These are phyloP conservation scores for Boeremia lycopersici DNA, from an alignment of 2,329 filamentous ascomycete species.

Conservation along the genomic window DNA sequence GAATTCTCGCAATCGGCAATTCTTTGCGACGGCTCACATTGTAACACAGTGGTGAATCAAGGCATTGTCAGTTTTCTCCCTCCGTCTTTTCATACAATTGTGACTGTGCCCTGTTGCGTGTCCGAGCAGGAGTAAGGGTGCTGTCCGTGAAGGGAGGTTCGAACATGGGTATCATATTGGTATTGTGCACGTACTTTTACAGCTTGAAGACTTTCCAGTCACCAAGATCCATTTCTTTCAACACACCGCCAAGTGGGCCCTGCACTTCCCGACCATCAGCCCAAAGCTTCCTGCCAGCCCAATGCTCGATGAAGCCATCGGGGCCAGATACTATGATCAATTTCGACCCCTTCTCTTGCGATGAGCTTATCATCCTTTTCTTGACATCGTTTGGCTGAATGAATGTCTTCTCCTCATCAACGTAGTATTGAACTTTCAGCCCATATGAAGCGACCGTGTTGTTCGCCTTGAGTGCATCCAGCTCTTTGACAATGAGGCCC, in stretches of 20 bases:
- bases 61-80: not conserved
- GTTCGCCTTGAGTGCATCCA: constrained; percentile 64
- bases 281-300: constrained; percentile 83
- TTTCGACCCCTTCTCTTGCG: constrained; percentile 56
- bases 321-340: constrained; percentile 88
- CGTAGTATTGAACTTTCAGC: constrained; percentile 70
- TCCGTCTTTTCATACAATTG: not conserved
- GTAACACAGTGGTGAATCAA: not conserved
- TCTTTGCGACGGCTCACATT: not conserved
- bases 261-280: constrained; percentile 73
- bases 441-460: constrained; percentile 21
- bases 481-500: constrained; percentile 64
- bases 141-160: not conserved
- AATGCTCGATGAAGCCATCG: constrained; percentile 82
- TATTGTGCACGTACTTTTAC: constrained; percentile 38
- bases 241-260: constrained; percentile 72
- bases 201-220: constrained; percentile 66
- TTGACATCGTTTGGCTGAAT: constrained; percentile 57
- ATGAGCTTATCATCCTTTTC: constrained; percentile 26
- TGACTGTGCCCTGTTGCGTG: not conserved
- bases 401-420: constrained; percentile 77
- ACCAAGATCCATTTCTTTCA: constrained; percentile 64
- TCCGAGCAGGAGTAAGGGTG: not conserved
- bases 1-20: constrained; percentile 1
- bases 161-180: constrained; percentile 14